Base-by-base conservation (phyloP, 1,284 basidiomycete genomes). In the Ceratobasidium theobromae region DNA sequence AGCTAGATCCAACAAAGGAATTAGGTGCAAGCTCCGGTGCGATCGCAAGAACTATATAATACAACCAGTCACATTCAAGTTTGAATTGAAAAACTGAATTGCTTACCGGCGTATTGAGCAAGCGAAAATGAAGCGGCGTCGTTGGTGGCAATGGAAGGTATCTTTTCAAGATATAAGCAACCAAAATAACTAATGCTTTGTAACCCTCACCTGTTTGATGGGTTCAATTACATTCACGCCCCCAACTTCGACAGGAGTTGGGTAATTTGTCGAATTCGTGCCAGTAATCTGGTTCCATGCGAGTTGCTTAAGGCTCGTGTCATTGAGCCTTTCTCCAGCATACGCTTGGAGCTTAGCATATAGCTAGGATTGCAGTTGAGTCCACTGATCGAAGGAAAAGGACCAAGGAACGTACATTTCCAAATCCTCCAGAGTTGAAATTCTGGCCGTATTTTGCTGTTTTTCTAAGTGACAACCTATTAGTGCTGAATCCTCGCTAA, bases 291-390 rank as follows among this genome's bases (percentile, higher is more conserved):
- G 70, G 35, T 73, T 69, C 78, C 78, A 79, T 9, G 79, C 79
- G 1, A 74, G 73, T 71, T 78, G 75, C 65, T 78, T 77, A 11
- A 79, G 67, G 0, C 73, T 51, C 9, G 72, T 71, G 53, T 79
- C 74, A 40, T 76, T 76, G 8, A 78, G 71, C 6, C 78, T 75
- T 68, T 77, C 57, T 1, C 78, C 79, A 27, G 78, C 79, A 41
- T 79, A 80, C 4, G 77, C 78, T 71, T 79, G 77, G 3, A 79
- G 70, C 68, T 78, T 79, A n/a, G 77, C 77, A 65, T 80, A 79
- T 25, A 74, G 73, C 76, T 78, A 35, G 16, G 40, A 8, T 32
- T 21, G 12, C 18, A 8, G 25, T 52, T 53, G 11, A 43, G 32
- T 25, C 11, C 25, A 23, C 54, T 8, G 14, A 40, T 18, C 28